Evolutionary conservation across 2,329 filamentous ascomycete genomes (phyloP), one percentile per base, ranked within the genome.

Genomic region (Pestalotiopsis sp.): DNA sequence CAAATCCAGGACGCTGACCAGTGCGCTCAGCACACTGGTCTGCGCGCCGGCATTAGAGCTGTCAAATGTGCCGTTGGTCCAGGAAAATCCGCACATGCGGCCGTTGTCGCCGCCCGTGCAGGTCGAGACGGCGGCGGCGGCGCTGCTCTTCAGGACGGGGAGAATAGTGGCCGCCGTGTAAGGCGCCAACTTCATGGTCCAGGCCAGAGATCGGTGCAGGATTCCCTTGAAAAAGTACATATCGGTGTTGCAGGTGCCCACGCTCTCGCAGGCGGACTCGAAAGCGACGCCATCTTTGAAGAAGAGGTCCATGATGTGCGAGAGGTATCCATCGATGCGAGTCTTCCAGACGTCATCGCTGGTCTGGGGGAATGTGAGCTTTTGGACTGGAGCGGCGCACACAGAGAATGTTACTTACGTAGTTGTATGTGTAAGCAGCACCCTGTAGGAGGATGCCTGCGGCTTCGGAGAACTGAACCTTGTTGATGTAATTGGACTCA

Each of bases 191-290:
- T 82, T 77, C 12, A 79, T 77, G 4, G 79, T 78, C 23, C 77
- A 74, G 1, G 80, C 81, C 68, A 83, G 75, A 81, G 85, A 90
- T 59, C 87, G 86, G 41, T 84, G 78, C 6, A 89, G 80, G 2
- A 64, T 64, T 2, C 75, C 87, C 76, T 90, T 90, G 83, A 87
- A 90, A 14, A 82, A 83, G 68, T 83, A 80, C 76, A 89, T 86
- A 73, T 90, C 88, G 61, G 82, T 79, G 72, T 86, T 84, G 80
- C 88, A 90, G 4, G 73, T 78, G 57, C 78, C 76, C 31, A 71
- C 69, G 20, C 69, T 77, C 77, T 90, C 88, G 77, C 88, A 90
- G 5, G 83, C 80, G 20, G 78, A 78, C 74, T 90, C 87, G 76
- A 81, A 85, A 79, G 89, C 86, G 72, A 89, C 72, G 41, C 73